Conservation (phyloP, 495 filamentous ascomycete genomes). For the Podospora pseudocomata region DNA sequence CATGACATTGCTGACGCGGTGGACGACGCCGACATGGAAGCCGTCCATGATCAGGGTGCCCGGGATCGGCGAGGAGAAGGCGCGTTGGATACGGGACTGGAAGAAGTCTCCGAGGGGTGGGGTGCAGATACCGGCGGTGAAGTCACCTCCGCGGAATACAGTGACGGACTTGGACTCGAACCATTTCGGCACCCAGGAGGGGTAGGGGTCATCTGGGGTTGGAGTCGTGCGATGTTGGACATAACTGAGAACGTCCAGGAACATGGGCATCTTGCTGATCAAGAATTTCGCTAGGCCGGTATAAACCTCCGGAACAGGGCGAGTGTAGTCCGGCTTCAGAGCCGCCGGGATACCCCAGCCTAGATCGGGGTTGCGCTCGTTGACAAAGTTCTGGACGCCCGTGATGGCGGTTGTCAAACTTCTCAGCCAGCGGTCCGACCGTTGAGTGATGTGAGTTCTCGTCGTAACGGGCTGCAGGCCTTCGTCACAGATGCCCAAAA, state of each 20-base stretch:
- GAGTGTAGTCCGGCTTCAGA: not conserved
- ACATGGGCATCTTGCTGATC: not conserved
- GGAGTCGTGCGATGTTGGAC: not conserved
- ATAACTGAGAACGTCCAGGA: not conserved
- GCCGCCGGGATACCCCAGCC: not conserved
- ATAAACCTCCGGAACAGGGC: not conserved
- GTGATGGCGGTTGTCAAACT: not conserved
- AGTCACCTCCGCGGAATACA: not conserved
- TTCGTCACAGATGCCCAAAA: not conserved
- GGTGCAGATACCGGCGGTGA: not conserved
- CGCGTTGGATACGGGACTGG: not conserved
- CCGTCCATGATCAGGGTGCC: not conserved
- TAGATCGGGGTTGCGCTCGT: not conserved
- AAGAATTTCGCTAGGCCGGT: not conserved
- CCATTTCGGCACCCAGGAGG: not conserved
- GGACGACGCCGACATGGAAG: not conserved
- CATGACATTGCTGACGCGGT: not conserved
- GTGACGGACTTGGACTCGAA: not conserved
- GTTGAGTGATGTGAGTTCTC: not conserved
- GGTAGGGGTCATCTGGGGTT: not conserved
- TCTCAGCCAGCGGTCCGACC: not conserved
- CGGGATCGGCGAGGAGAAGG: not conserved
- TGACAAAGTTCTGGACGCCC: not conserved
- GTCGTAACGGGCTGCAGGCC: not conserved
- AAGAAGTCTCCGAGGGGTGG: not conserved